A percentile compares a stretch with the other conserved stretches of the same genome.
Conservation (phyloP, 106 monocot species). For the Triglochin maritima region DNA sequence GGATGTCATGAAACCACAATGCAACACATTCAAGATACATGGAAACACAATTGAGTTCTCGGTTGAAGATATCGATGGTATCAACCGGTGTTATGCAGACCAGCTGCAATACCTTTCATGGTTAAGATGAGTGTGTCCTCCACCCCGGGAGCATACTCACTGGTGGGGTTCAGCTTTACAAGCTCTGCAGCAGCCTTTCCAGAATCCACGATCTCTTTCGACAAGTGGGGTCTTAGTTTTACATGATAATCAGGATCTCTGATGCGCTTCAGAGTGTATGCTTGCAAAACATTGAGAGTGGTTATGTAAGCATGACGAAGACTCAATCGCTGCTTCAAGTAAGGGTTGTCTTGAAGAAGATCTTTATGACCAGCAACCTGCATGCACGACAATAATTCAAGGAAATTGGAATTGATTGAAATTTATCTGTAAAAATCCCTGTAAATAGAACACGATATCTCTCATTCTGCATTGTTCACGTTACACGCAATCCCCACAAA, state of each 20-base stretch:
- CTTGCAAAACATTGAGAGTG: constrained; percentile 48
- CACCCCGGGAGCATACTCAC: constrained; percentile 76
- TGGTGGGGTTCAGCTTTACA: constrained; percentile 72
- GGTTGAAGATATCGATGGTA: too few species aligned
- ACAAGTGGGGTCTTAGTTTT: constrained; percentile 33
- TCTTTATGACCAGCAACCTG: constrained; percentile 81
- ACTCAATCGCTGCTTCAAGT: constrained; percentile 58
- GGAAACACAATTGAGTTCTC: too few species aligned
- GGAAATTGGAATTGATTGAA: background rate
- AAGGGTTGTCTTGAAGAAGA: constrained; percentile 68
- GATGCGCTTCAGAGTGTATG: constrained; percentile 45
- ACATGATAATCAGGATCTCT: constrained; percentile 37
- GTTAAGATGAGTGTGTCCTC: constrained; percentile 92
- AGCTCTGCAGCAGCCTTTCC: constrained; percentile 50
- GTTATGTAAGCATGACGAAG: constrained; percentile 64
- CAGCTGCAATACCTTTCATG: constrained; percentile 95
- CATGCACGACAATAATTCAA: background rate
- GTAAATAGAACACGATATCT: too few species aligned
- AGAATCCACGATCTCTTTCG: constrained; percentile 23
- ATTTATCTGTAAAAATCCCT: too few species aligned
- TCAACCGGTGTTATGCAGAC: constrained; percentile 85
- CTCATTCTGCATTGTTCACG: too few species aligned
- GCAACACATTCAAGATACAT: too few species aligned
- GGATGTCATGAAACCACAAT: too few species aligned
- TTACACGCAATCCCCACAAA: too few species aligned